Evolutionary conservation across 164 flowering plant species (phyloP).

Genomic region (Magnolia kwangsiensis): DNA sequence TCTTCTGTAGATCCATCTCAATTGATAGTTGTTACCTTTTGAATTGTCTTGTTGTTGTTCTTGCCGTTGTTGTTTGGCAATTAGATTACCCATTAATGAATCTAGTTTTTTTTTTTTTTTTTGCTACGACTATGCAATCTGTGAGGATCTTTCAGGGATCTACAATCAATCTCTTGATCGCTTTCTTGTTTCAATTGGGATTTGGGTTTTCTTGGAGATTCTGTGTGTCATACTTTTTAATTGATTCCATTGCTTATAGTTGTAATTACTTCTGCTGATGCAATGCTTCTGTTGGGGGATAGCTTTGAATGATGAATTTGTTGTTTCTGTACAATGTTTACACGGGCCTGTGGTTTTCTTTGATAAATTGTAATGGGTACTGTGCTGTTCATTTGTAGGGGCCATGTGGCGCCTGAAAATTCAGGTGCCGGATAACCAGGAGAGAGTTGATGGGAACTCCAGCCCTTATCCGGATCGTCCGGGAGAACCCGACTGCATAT

Average conservation of each 20-base stretch:
- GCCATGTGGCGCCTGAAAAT: conserved; percentile 44
- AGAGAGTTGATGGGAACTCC: conserved; percentile 27
- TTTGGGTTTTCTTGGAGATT: neutral
- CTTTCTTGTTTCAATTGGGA: neutral
- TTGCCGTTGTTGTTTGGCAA: neutral
- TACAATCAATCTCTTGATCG: neutral
- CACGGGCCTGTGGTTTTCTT: neutral
- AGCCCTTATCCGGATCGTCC: conserved; percentile 56
- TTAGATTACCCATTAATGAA: neutral
- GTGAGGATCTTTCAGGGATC: neutral
- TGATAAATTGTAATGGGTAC: neutral
- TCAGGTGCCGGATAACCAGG: conserved; percentile 31
- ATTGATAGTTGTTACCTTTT: neutral
- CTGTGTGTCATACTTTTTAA: neutral
- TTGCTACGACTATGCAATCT: neutral
- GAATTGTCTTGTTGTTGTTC: neutral
- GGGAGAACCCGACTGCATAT: conserved; percentile 58
- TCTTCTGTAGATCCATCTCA: neutral
- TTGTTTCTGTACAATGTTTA: neutral
- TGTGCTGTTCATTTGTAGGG: conserved; percentile 23
- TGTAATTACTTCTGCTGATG: neutral
- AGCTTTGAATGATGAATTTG: neutral
- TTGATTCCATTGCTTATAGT: neutral
- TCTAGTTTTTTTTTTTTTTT: neutral
- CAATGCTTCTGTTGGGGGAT: neutral